Conservation (phyloP, 441 rosid species). For the Biscutella laevigata region DNA sequence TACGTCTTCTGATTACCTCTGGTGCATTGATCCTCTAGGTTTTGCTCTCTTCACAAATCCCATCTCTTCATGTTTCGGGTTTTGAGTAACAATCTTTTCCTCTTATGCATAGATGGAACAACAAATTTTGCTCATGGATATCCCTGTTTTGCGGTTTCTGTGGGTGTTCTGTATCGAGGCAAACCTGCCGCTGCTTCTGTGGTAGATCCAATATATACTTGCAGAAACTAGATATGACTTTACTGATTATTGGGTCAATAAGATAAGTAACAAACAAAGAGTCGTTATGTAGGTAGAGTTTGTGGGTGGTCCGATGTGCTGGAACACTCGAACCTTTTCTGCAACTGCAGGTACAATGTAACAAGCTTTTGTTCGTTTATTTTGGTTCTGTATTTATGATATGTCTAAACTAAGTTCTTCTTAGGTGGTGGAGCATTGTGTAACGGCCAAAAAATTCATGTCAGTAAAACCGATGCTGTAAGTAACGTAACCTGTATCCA, state of each 20-base stretch:
- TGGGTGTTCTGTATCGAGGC: conserved; percentile 79
- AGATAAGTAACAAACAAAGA: not conserved
- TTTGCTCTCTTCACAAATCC: conserved; percentile 19
- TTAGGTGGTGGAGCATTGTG: conserved; percentile 95
- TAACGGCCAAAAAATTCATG: conserved; percentile 70
- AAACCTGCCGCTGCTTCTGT: conserved; percentile 84
- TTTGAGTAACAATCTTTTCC: not conserved
- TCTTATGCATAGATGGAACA: conserved; percentile 64
- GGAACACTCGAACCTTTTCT: conserved; percentile 80
- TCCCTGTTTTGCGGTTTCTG: conserved; percentile 94
- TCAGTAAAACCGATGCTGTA: conserved; percentile 69
- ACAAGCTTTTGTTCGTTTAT: not conserved
- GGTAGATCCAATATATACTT: conserved; percentile 34
- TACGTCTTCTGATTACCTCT: conserved; percentile 71
- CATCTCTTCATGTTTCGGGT: not conserved
- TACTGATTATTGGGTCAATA: not conserved
- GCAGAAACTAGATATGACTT: not conserved
- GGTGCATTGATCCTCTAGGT: conserved; percentile 99
- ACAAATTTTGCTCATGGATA: conserved; percentile 93
- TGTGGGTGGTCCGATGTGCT: conserved; percentile 94
- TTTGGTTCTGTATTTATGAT: not conserved
- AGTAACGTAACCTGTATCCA: conserved; percentile 10
- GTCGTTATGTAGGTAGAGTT: conserved; percentile 59
- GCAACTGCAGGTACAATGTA: conserved; percentile 66
- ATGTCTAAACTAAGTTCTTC: conserved; percentile 16